Evolutionary conservation across 169 alveolate genomes (phyloP).

Genomic region (Eimeria nieschulzi): DNA sequence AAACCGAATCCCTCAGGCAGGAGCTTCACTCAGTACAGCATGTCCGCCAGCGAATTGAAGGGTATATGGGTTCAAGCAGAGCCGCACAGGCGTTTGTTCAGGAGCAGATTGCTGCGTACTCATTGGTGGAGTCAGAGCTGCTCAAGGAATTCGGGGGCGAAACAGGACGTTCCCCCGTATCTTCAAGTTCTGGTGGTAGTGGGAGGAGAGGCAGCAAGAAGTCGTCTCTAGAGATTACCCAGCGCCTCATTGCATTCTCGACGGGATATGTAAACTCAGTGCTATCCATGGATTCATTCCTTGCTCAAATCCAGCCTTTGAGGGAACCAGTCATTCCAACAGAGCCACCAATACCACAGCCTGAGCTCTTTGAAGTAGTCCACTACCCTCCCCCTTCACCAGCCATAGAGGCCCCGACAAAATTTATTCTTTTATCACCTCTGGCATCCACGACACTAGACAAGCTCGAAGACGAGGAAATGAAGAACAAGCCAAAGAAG

Average conservation of each 20-base stretch:
- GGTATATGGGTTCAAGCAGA: slow-evolving; percentile 12
- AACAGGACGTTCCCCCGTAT: not conserved
- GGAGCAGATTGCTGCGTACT: slow-evolving; percentile 36
- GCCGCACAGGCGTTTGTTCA: slow-evolving; percentile 48
- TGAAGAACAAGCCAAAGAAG: slow-evolving; percentile 8
- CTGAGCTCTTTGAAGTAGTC: slow-evolving; percentile 57
- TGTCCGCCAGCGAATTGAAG: slow-evolving; percentile 57
- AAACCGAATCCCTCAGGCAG: slow-evolving; percentile 21
- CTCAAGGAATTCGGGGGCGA: slow-evolving; percentile 27
- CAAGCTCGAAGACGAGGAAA: slow-evolving; percentile 19
- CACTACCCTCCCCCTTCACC: slow-evolving; percentile 44
- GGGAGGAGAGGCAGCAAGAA: slow-evolving; percentile 34
- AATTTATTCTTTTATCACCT: slow-evolving; percentile 49
- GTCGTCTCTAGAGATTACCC: not conserved
- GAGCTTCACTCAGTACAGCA: slow-evolving; percentile 51
- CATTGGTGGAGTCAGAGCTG: slow-evolving; percentile 34
- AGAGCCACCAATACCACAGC: slow-evolving; percentile 73
- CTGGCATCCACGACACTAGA: slow-evolving; percentile 69
- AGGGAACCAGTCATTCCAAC: slow-evolving; percentile 47
- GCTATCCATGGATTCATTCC: slow-evolving; percentile 36
- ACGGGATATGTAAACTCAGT: slow-evolving; percentile 36
- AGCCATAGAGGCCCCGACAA: slow-evolving; percentile 25
- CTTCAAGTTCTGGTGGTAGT: not conserved
- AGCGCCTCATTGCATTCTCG: slow-evolving; percentile 30
- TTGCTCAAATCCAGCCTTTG: slow-evolving; percentile 20